These are phyloP conservation scores for Sextonia rubra DNA, from an alignment of 164 flowering plant genomes.

Conservation along the genomic window DNA sequence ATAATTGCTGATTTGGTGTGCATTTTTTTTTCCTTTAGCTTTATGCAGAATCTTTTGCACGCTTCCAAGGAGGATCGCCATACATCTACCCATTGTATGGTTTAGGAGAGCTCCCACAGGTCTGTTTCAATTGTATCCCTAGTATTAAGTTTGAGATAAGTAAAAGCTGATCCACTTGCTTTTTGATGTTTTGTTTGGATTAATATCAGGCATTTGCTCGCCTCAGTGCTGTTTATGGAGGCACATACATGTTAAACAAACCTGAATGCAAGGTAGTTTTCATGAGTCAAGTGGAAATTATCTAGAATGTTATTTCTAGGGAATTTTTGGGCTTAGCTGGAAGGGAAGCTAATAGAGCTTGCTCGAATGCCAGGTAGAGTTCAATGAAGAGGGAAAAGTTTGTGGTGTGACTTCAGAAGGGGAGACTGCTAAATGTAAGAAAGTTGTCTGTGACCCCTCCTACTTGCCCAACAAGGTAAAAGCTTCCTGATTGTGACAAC, in stretches of 20 bases:
- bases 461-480: conserved; percentile 87
- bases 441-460: conserved; percentile 97
- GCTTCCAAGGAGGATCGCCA: conserved; percentile 97
- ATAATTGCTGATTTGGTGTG: background rate
- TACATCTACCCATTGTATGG: conserved; percentile 95
- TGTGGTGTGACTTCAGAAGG: conserved; percentile 93
- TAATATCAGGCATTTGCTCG: conserved; percentile 81
- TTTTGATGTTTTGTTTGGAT: background rate
- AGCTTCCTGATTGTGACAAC: conserved; percentile 7
- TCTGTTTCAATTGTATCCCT: conserved; percentile 14
- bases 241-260: conserved; percentile 93
- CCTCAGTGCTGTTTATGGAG: conserved; percentile 97
- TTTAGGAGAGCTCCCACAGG: conserved; percentile 97
- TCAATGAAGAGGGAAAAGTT: conserved; percentile 76
- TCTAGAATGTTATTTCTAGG: background rate
- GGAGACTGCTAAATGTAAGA: conserved; percentile 89
- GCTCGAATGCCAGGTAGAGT: conserved; percentile 62
- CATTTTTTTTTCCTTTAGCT: conserved; percentile 35
- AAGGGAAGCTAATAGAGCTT: background rate
- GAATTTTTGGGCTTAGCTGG: background rate
- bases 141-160: background rate
- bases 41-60: conserved; percentile 88
- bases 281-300: background rate
- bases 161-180: background rate
- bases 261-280: conserved; percentile 89